Base-by-base conservation (phyloP, 495 filamentous ascomycete species). In the Bryoglossum gracile region DNA sequence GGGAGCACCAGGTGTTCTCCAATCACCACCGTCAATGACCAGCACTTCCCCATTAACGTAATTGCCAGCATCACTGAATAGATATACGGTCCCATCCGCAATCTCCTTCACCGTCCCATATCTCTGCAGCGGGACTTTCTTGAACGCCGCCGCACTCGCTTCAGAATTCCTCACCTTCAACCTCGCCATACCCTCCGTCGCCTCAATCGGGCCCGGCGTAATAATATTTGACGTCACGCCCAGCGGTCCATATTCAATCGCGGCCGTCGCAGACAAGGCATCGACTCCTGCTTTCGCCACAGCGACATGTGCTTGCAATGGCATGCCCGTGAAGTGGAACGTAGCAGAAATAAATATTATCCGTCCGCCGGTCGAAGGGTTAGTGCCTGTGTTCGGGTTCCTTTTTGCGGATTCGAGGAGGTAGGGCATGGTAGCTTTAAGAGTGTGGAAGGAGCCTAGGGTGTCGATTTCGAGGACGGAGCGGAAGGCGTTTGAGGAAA, bases 381-480 rank as follows among this genome's bases (percentile, higher is more conserved):
- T 63, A 0, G 61, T 60, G 34, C 62, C 65, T 0, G 64, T 65
- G 53, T 72, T 74, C 1, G 67, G 72, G 53, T 77, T 80, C 61
- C 79, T 78, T 4, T 63, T 56, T 1, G 82, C 88, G 1, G 89
- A 94, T 59, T 75, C 74, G 18, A 87, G 58, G 32, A 98, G 75
- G 56, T 95, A 73, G 0, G 86, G 83, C 5, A 95, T 65, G 0
- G 86, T 89, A 1, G 92, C 91, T 69, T 98, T 98, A 55, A 95
- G 73, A 5, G 88, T 95, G 66, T 97, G 94, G 65, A 84, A 98
- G 3, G 87, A 92, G 22, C 92, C 92, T 22, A 95, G 64, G 1
- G 95, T 82, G 62, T 98, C 92, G 58, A 98, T 98, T 37, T 98
- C 92, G 54, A 98, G 89, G 33, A 98, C 92, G 0, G 86, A 73